phyloP scores from a whole-genome alignment of 1,139 yeast species.

The Geotrichum cucujoidarum region DNA sequence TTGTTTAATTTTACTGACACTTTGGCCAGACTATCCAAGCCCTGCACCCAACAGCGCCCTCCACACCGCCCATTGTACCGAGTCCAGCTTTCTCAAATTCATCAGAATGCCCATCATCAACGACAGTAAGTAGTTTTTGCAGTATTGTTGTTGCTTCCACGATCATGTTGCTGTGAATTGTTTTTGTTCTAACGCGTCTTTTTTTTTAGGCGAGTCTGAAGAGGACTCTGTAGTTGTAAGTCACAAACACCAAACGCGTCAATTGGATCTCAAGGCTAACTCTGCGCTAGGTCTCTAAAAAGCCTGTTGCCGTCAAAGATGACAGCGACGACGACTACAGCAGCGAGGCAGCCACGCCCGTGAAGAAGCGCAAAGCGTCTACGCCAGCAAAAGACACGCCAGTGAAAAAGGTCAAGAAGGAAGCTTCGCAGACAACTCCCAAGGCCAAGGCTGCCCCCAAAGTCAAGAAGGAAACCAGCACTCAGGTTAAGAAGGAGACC shows the following conservation, averaged over 20 bases:
- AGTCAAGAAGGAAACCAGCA: background rate
- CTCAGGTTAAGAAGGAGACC: constrained; percentile 3
- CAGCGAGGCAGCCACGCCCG: constrained; percentile 28
- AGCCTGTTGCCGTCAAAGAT: constrained; percentile 36
- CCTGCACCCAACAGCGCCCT: no score
- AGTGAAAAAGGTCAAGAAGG: constrained; percentile 14
- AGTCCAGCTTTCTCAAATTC: no score
- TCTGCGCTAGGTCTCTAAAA: no score
- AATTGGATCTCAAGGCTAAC: no score
- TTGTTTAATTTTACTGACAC: no score
- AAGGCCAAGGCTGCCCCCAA: constrained; percentile 6
- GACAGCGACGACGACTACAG: constrained; percentile 35
- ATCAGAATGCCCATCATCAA: background rate
- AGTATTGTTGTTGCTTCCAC: no score
- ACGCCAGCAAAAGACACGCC: constrained; percentile 2
- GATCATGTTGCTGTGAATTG: background rate
- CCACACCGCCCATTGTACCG: no score
- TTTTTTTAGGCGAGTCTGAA: no score
- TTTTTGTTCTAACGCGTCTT: no score
- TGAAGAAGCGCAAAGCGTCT: constrained; percentile 14
- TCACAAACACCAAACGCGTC: no score
- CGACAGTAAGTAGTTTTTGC: no score
- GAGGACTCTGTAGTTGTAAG: constrained; percentile 9
- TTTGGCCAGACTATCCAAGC: no score
- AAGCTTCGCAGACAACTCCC: constrained; percentile 14